A percentile compares a stretch with the other conserved stretches of the same genome.
These are phyloP conservation scores for Larix sibirica DNA, from an alignment of 83 land plant genomes.

Conservation along the genomic window DNA sequence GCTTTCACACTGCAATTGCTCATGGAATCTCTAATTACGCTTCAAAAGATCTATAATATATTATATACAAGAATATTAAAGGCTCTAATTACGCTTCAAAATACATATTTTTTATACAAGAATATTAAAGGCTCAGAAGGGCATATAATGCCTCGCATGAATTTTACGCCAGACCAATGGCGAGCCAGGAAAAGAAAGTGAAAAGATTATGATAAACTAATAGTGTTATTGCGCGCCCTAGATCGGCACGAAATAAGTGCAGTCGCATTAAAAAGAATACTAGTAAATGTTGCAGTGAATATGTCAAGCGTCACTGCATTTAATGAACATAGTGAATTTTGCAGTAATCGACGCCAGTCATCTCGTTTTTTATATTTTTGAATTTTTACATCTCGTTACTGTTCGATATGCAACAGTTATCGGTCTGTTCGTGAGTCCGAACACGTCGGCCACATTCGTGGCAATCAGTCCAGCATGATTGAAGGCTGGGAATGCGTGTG, in stretches of 20 bases:
- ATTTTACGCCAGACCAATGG: background rate
- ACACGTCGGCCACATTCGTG: background rate
- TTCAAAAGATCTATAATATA: no score
- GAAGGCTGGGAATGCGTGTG: no score
- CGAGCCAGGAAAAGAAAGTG: background rate
- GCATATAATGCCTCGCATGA: no score
- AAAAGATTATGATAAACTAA: background rate
- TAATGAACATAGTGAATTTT: background rate
- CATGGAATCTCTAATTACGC: no score
- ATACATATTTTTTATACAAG: no score
- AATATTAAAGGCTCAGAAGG: no score
- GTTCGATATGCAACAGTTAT: background rate
- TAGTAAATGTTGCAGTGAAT: background rate
- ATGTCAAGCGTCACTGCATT: background rate
- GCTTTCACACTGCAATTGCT: no score
- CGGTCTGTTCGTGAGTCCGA: background rate
- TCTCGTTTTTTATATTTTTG: no score
- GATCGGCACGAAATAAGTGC: slow-evolving; percentile 1
- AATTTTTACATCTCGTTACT: background rate
- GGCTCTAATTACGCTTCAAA: no score
- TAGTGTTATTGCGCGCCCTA: background rate
- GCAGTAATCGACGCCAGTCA: no score
- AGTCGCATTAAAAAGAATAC: background rate
- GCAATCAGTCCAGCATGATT: background rate
- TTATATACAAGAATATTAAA: no score